Evolutionary conservation across 257 asterid species (phyloP).

Genomic region (Nicotiana undulata): DNA sequence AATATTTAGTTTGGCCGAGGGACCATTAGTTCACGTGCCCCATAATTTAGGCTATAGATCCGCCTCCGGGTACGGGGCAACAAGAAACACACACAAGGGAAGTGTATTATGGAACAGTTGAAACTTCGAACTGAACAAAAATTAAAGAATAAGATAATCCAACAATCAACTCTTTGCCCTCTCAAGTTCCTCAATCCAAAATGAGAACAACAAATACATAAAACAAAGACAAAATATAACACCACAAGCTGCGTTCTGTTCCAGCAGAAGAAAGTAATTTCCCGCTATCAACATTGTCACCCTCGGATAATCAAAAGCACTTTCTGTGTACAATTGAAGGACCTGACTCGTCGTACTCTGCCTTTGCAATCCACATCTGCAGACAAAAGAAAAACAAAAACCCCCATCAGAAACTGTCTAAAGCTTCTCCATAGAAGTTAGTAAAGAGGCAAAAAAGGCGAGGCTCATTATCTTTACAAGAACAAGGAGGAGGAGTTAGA

Average conservation of each 20-base stretch:
- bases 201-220: conserved; percentile 20
- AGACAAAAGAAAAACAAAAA: not conserved
- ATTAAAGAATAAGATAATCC: conserved; percentile 36
- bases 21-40: too few species aligned
- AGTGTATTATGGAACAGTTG: not conserved
- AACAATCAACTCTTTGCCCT: conserved; percentile 29
- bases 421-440: too few species aligned
- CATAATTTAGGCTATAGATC: too few species aligned
- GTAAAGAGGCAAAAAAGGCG: not conserved
- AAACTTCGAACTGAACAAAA: conserved; percentile 31
- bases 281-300: conserved; percentile 5
- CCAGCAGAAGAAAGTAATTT: conserved; percentile 12
- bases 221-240: conserved; percentile 26
- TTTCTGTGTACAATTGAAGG: conserved; percentile 47
- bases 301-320: conserved; percentile 33
- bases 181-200: conserved; percentile 27
- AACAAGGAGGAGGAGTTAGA: not conserved
- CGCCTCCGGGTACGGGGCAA: not conserved
- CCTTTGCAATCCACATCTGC: conserved; percentile 43
- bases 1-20: too few species aligned
- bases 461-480: not conserved
- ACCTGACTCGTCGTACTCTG: conserved; percentile 39
- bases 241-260: conserved; percentile 28
- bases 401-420: not conserved
- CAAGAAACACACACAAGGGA: not conserved